These are phyloP conservation scores for Alnus rubra DNA, from an alignment of 306 rosid species.

Conservation along the genomic window DNA sequence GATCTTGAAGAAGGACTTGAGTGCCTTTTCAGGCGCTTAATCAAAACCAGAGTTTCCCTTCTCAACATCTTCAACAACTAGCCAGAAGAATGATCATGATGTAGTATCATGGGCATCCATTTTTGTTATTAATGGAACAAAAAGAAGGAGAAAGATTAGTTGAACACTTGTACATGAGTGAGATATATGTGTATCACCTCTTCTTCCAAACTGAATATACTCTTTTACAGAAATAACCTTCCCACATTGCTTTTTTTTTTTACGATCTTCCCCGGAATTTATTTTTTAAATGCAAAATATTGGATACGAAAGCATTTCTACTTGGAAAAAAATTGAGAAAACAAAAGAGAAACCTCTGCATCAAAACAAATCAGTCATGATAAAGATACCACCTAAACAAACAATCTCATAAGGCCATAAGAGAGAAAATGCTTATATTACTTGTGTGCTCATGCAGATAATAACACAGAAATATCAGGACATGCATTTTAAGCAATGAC, in stretches of 20 bases:
- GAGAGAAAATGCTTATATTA: not conserved
- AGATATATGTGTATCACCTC: not conserved
- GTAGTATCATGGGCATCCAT: not conserved
- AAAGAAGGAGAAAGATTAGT: conserved; percentile 3
- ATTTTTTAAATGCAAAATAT: not conserved
- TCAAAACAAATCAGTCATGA: not conserved
- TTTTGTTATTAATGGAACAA: not conserved
- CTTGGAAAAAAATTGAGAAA: not conserved
- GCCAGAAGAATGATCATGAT: not conserved
- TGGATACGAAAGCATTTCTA: too few species aligned
- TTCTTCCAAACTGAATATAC: not conserved
- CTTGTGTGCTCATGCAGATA: not conserved
- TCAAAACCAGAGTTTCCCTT: conserved; percentile 19
- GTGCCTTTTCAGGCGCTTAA: conserved; percentile 16
- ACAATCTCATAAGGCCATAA: not conserved
- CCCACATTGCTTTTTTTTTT: not conserved
- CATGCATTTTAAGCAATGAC: too few species aligned
- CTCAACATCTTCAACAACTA: conserved; percentile 22
- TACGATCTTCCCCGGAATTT: not conserved
- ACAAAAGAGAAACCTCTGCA: not conserved
- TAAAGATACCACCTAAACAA: not conserved
- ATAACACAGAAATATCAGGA: too few species aligned
- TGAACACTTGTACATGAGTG: conserved; percentile 6
- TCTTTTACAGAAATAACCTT: not conserved
- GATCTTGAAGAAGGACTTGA: conserved; percentile 25